A percentile compares a stretch with the other conserved stretches of the same genome.
These are phyloP conservation scores for Fusarium caatingaense DNA, from an alignment of 2,329 filamentous ascomycete genomes.

Conservation along the genomic window DNA sequence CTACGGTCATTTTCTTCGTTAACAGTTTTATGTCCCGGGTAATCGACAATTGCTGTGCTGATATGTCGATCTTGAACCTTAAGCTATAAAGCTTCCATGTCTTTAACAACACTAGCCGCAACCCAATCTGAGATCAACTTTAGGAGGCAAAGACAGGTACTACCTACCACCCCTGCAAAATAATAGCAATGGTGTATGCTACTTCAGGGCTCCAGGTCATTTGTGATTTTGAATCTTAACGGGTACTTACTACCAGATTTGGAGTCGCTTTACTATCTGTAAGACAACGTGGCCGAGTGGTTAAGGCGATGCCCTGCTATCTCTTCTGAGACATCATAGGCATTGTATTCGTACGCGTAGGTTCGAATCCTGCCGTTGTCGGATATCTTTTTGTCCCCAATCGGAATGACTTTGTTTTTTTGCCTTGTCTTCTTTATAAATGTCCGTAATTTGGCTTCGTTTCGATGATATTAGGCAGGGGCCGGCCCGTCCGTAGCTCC, in stretches of 20 bases:
- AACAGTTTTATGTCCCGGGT: no score
- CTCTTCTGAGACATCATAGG: conserved; percentile 22
- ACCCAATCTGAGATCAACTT: neutral
- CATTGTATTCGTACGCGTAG: conserved; percentile 36
- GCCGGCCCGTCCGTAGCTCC: neutral
- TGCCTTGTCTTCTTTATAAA: neutral
- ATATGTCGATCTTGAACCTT: neutral
- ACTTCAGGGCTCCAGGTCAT: neutral
- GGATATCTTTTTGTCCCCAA: neutral
- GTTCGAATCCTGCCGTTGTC: conserved; percentile 36
- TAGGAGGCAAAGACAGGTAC: neutral
- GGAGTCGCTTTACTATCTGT: accelerated
- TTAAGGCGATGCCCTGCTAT: conserved; percentile 38
- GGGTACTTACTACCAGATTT: neutral
- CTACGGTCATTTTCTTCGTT: no score
- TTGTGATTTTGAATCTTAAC: accelerated
- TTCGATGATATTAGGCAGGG: neutral
- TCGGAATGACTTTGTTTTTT: neutral
- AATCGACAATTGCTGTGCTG: neutral
- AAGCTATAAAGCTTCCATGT: neutral
- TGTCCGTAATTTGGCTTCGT: neutral
- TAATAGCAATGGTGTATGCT: neutral
- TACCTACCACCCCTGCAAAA: neutral
- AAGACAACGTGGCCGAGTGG: conserved; percentile 30
- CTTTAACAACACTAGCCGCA: neutral